Base-by-base conservation (phyloP, 306 rosid genomes). In the Lithocarpus polystachyus region DNA sequence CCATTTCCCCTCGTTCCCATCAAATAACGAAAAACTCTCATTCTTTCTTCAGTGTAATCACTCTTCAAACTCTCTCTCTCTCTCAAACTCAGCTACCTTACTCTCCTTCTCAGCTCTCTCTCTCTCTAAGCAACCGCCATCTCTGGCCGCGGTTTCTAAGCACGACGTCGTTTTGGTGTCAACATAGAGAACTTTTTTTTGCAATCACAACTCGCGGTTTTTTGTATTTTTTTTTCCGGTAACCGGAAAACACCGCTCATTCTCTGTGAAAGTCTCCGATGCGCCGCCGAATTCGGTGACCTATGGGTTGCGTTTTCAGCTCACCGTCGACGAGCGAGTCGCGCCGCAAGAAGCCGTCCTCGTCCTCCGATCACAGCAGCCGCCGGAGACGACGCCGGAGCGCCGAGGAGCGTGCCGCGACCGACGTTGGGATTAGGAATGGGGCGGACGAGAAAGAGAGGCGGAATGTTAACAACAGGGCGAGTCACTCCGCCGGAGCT, bases 281-380 rank as follows among this genome's bases (percentile, higher is more conserved):
- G 96, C 68, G 13, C 80, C 79, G 75, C 60, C 28, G 55, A 22
- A 83, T 75, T 75, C 80, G 20, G 65, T 28, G 82, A 68, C 77
- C 77, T 91, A 95, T 95, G 99, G 98, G 99, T 75, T 95, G 99
- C 88, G 89, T 90, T 82, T 87, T 91, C 65, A 90, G 93, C 79
- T 86, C 45, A 37, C 45, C 74, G 74, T 83, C 83, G 51, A 78
- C 82, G 2, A 73, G 65, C 61, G 84, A 78, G 2, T 69, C 13
- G 53, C 79, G 62, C 24, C 28, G 82, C 22, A 54, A 67, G 40
- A 37, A 37, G 45, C 45, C 45, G 0, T 37, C 45, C 0, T 37
- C 43, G 2, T 11, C 71, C 53, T 31, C 59, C 78, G 45, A 37
- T 2, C 0, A 37, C 11, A 37, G 0, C 45, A 0, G 45, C 61